Evolutionary conservation across 225 moss, liverwort and hornwort genomes (phyloP).

Genomic region (Bryoerythrophyllum caledonicum): DNA sequence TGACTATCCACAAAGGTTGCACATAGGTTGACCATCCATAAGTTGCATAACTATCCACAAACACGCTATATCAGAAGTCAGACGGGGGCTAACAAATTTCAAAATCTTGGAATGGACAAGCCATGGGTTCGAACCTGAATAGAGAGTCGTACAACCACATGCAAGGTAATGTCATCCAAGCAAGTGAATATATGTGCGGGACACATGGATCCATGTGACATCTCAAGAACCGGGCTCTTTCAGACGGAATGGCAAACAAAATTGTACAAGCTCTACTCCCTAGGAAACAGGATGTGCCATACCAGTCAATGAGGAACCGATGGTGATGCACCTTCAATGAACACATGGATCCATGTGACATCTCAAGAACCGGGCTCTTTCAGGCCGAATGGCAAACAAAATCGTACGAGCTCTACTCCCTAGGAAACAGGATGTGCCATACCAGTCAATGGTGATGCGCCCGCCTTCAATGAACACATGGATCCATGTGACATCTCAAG

Average conservation of each 20-base stretch:
- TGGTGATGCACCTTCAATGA: conserved; percentile 37
- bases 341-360: background rate
- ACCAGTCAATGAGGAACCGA: too few relatives aligned
- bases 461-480: too few relatives aligned
- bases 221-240: conserved; percentile 7
- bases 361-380: too few relatives aligned
- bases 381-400: too few relatives aligned
- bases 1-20: too few relatives aligned
- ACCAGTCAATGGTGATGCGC: conserved; percentile 34
- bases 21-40: too few relatives aligned
- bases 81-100: background rate
- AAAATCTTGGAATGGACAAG: background rate
- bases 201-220: background rate
- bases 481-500: background rate
- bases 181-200: conserved; percentile 1
- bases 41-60: too few relatives aligned
- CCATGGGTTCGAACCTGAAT: background rate
- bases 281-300: background rate
- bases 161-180: conserved; percentile 3
- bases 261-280: conserved; percentile 7
- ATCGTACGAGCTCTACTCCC: conserved; percentile 9
- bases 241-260: background rate
- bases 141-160: conserved; percentile 1
- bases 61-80: too few relatives aligned
- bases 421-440: background rate